A percentile compares a stretch with the other conserved stretches of the same genome.
These are phyloP conservation scores for Cladophialophora psammophila DNA, from an alignment of 2,329 filamentous ascomycete genomes.

Conservation along the genomic window DNA sequence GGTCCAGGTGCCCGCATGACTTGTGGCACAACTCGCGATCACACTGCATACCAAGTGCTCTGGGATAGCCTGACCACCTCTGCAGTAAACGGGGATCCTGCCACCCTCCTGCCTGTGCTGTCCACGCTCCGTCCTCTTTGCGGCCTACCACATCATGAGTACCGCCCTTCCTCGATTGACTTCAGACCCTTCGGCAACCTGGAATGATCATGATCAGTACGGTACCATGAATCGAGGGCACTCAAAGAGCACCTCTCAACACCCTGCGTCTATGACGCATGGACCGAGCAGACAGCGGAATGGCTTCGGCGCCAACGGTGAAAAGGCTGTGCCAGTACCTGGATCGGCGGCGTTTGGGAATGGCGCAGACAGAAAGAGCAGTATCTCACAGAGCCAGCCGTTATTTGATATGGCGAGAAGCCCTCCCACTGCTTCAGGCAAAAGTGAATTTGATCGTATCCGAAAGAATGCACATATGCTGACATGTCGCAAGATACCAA, in stretches of 20 bases:
- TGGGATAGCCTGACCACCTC: conserved; percentile 27
- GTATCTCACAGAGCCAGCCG: conserved; percentile 38
- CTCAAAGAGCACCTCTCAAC: conserved; percentile 29
- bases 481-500: conserved; percentile 73
- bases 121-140: neutral
- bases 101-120: conserved; percentile 7
- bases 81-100: neutral
- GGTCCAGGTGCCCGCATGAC: conserved; percentile 36
- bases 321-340: conserved; percentile 35
- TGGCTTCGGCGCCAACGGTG: conserved; percentile 28
- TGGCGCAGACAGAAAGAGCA: conserved; percentile 33
- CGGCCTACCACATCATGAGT: conserved; percentile 22
- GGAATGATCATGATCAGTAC: conserved; percentile 32
- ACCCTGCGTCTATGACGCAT: conserved; percentile 21
- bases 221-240: conserved; percentile 27
- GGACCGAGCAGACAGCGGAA: conserved; percentile 29
- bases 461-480: conserved; percentile 1
- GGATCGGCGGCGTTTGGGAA: conserved; percentile 26
- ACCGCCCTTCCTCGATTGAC: conserved; percentile 29
- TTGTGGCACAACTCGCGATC: conserved; percentile 28
- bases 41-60: conserved; percentile 23
- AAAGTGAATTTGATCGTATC: conserved; percentile 44
- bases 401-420: conserved; percentile 56
- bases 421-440: conserved; percentile 54
- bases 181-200: conserved; percentile 21